Evolutionary conservation across 371 early-diverging fungal species (phyloP), one percentile per base, ranked within the genome.

Genomic region (Thermomucor indicae-seudaticae): DNA sequence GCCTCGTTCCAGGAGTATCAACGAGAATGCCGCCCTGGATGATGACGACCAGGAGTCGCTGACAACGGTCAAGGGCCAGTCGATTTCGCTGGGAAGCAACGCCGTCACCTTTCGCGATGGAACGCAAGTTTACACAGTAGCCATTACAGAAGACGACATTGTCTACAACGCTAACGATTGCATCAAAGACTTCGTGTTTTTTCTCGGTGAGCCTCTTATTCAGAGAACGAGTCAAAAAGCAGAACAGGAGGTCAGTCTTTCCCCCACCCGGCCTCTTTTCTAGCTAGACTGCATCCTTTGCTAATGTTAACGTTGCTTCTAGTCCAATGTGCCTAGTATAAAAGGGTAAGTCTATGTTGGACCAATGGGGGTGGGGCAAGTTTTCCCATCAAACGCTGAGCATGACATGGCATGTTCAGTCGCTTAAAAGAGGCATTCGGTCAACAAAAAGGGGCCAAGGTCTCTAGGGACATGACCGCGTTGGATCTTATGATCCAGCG

Each of bases 131-230:
- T 38, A 20, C 34, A 38, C 7, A 51, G 50, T 22, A 4, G 42
- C 14, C 41, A 59, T 51, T n/a, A 45, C 17, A 38, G 37, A 37
- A 11, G 54, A 53, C 19, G 11, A 8, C 37, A 38, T 46, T 51
- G 19, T 57, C 39, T 57, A 54, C 50, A 29, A 49, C 44, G 48
- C 57, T 37, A 22, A 53, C n/a, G 51, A 60, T 19, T 44, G 43
- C 17, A 37, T 46, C 24, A 53, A 51, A 7, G 58, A 61, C 42
- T 24, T 65, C 19, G 22, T 63, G 14, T 32, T 65, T 10, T 65
- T 58, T 40, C 45, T 65, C 23, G 59, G 59, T 45, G 47, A 19
- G 45, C 57, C 19, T 34, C 37, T 7, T 32, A 44, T 16, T 56
- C 35, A 53, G 51, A 35, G 47, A 55, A 6, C 35, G 53, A 27